These are phyloP conservation scores for Marasmius oreades DNA, from an alignment of 1,284 basidiomycete genomes.

Conservation along the genomic window DNA sequence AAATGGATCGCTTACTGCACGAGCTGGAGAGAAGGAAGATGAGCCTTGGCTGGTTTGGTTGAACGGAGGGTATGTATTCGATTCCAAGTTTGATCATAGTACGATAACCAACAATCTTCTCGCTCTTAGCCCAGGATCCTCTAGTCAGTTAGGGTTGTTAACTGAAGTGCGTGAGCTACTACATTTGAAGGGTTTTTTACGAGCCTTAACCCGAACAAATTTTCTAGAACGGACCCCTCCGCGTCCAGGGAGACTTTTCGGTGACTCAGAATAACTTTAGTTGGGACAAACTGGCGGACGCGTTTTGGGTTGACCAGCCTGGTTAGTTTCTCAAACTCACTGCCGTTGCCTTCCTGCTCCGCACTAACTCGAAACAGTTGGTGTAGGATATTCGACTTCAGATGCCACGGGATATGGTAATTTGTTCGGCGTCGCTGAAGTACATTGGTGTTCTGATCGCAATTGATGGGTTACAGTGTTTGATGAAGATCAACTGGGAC, in stretches of 20 bases:
- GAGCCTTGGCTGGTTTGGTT: constrained; percentile 15
- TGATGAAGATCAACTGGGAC: constrained; percentile 64
- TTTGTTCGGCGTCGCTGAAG: not conserved
- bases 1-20: constrained; percentile 10
- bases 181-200: not conserved
- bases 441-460: not conserved
- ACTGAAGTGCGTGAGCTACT: not conserved
- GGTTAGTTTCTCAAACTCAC: not conserved
- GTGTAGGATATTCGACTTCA: constrained; percentile 12
- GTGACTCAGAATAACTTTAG: constrained; percentile 13
- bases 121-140: not conserved
- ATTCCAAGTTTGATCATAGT: not conserved
- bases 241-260: constrained; percentile 7
- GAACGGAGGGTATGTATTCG: constrained; percentile 10
- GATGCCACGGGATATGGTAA: constrained; percentile 7
- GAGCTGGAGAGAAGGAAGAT: constrained; percentile 5
- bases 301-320: constrained; percentile 14
- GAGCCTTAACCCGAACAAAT: not conserved
- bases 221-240: constrained; percentile 1
- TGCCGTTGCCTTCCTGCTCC: not conserved
- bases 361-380: not conserved
- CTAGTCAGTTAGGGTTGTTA: not conserved
- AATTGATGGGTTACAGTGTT: constrained; percentile 34
- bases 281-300: constrained; percentile 10
- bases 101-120: not conserved